Conservation (phyloP, 768 basidiomycete species). For the Hericium rajendrae region DNA sequence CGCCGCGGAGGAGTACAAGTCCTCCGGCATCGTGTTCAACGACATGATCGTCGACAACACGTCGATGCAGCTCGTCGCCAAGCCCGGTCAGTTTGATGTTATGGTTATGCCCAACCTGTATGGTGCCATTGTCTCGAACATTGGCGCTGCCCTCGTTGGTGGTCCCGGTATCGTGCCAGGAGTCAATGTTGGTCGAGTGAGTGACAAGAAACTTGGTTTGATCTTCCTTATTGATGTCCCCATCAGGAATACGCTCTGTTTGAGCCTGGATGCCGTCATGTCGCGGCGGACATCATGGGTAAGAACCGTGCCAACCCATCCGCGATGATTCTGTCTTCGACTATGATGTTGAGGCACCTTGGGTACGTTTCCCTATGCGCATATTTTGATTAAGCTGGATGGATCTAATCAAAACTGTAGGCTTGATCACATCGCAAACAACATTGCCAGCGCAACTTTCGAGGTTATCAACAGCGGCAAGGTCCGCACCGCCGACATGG, state of each 20-base stretch:
- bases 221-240: background rate
- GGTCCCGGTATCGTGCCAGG: slow-evolving; percentile 98
- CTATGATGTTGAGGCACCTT: slow-evolving; percentile 96
- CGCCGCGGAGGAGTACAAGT: slow-evolving; percentile 96
- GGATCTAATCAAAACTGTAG: slow-evolving; percentile 26
- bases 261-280: slow-evolving; percentile 96
- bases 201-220: slow-evolving; percentile 16
- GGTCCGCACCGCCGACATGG: slow-evolving; percentile 91
- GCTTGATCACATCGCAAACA: slow-evolving; percentile 88
- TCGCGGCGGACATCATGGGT: slow-evolving; percentile 93
- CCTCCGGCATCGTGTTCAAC: slow-evolving; percentile 82
- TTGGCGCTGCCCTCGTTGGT: slow-evolving; percentile 96
- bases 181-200: slow-evolving; percentile 90
- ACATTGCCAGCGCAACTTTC: slow-evolving; percentile 86
- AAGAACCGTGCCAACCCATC: slow-evolving; percentile 94
- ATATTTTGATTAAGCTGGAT: slow-evolving; percentile 6
- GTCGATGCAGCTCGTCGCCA: slow-evolving; percentile 99
- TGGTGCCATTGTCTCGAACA: slow-evolving; percentile 96
- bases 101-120: slow-evolving; percentile 99
- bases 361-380: slow-evolving; percentile 46
- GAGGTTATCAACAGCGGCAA: slow-evolving; percentile 84
- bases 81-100: slow-evolving; percentile 93
- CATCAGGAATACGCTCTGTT: slow-evolving; percentile 90
- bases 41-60: slow-evolving; percentile 99
- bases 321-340: slow-evolving; percentile 93